Evolutionary conservation across 1,139 yeast species (phyloP).

Genomic region (Entelexis paramagnoliae): DNA sequence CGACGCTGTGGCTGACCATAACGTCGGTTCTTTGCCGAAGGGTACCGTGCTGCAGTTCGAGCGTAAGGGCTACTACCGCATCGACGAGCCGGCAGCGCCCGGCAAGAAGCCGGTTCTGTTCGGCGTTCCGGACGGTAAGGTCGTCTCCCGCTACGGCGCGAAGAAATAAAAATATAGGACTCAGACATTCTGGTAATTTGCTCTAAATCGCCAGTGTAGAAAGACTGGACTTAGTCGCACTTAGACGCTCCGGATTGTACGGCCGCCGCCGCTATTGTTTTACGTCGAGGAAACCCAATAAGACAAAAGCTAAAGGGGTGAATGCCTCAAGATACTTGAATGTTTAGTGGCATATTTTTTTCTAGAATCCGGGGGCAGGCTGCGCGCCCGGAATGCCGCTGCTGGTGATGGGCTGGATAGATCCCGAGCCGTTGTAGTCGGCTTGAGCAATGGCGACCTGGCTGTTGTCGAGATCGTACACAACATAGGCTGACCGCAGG

Average conservation of each 20-base stretch:
- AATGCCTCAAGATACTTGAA: too few relatives aligned
- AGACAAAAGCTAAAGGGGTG: too few relatives aligned
- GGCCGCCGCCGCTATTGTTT: too few relatives aligned
- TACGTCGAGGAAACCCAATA: too few relatives aligned
- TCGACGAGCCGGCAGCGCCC: slow-evolving; percentile 45
- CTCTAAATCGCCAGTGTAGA: too few relatives aligned
- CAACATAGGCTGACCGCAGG: slow-evolving; percentile 63
- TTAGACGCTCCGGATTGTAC: too few relatives aligned
- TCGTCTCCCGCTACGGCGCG: slow-evolving; percentile 74
- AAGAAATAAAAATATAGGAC: slow-evolving; percentile 33
- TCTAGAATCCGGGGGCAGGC: slow-evolving; percentile 3
- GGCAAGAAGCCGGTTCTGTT: slow-evolving; percentile 57
- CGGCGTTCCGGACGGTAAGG: slow-evolving; percentile 94
- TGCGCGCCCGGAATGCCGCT: slow-evolving; percentile 27
- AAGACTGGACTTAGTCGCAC: too few relatives aligned
- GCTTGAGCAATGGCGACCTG: slow-evolving; percentile 60
- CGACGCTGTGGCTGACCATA: slow-evolving; percentile 69
- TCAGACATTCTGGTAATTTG: not conserved
- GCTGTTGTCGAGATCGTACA: slow-evolving; percentile 57
- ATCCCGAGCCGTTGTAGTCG: slow-evolving; percentile 22
- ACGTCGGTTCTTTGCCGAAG: slow-evolving; percentile 61
- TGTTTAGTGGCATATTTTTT: too few relatives aligned
- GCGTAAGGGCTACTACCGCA: slow-evolving; percentile 91
- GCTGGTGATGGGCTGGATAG: slow-evolving; percentile 25
- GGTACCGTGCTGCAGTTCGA: slow-evolving; percentile 92